These are phyloP conservation scores for Chrysanthemum makinoi DNA, from an alignment of 129 eudicot species.

Conservation along the genomic window DNA sequence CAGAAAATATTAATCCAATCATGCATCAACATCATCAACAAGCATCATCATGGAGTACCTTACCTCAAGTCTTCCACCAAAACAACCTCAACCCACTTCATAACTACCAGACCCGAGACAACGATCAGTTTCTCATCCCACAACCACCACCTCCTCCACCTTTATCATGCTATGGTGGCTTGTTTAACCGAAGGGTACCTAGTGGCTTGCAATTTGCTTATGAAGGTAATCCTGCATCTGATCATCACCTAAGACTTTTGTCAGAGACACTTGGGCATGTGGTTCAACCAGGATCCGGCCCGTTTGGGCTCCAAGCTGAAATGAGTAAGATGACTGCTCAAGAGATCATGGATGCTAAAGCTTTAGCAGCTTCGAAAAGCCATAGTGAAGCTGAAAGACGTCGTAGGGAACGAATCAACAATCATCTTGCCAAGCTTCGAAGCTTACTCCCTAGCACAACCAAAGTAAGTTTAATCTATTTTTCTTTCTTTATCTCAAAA, in stretches of 20 bases:
- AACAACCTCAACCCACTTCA: constrained; percentile 46
- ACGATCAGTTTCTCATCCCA: constrained; percentile 62
- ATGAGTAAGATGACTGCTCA: constrained; percentile 84
- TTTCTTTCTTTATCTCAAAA: not conserved
- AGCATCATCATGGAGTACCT: constrained; percentile 60
- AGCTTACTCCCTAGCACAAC: constrained; percentile 85
- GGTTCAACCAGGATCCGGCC: constrained; percentile 61
- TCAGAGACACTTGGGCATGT: constrained; percentile 59
- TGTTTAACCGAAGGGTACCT: constrained; percentile 56
- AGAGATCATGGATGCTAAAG: constrained; percentile 97
- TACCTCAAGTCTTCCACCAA: constrained; percentile 43
- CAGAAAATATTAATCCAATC: constrained; percentile 50
- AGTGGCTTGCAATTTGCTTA: constrained; percentile 52
- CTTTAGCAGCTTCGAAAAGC: constrained; percentile 93
- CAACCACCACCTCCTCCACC: constrained; percentile 56
- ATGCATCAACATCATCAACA: constrained; percentile 28
- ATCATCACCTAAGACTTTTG: constrained; percentile 54
- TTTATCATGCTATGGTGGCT: constrained; percentile 44
- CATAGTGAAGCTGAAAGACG: constrained; percentile 95
- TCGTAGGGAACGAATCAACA: constrained; percentile 88
- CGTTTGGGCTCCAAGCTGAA: constrained; percentile 77
- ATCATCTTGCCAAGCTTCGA: constrained; percentile 85
- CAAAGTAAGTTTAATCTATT: constrained; percentile 52
- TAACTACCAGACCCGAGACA: constrained; percentile 48
- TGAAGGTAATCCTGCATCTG: constrained; percentile 42